Percentiles rank a stretch among this genome's conserved stretches.
Conservation (phyloP, 106 monocot species). For the Gastrodia elata region DNA sequence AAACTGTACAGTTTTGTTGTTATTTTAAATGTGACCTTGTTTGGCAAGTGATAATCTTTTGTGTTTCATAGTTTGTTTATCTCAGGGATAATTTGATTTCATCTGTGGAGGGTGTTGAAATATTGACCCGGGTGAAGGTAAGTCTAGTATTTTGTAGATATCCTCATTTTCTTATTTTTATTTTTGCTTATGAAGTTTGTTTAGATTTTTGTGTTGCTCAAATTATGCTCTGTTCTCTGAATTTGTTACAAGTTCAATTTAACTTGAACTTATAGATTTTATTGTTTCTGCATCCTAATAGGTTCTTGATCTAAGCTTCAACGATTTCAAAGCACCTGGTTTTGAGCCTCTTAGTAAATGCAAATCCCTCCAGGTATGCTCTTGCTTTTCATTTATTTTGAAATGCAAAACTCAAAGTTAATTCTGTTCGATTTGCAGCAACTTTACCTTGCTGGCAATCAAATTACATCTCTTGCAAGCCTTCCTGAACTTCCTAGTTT, state of each 20-base stretch:
- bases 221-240: not conserved
- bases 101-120: constrained; percentile 86
- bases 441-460: constrained; percentile 99
- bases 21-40: not conserved
- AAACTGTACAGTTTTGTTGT: not conserved
- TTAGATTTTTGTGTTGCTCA: not conserved
- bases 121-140: constrained; percentile 81
- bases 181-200: not conserved
- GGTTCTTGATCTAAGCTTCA: constrained; percentile 99
- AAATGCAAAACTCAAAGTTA: too few species aligned
- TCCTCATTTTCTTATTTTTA: not conserved
- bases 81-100: constrained; percentile 95
- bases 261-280: not conserved
- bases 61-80: constrained; percentile 88
- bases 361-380: constrained; percentile 78
- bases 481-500: constrained; percentile 86
- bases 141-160: not conserved
- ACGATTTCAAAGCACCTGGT: constrained; percentile 74
- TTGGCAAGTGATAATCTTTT: constrained; percentile 1
- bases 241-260: not conserved
- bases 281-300: constrained; percentile 12
- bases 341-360: constrained; percentile 91
- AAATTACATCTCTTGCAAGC: constrained; percentile 76
- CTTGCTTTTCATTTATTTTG: not conserved
- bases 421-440: constrained; percentile 63